phyloP scores from a whole-genome alignment of 2,329 filamentous ascomycete species.

The Beauveria caledonica region DNA sequence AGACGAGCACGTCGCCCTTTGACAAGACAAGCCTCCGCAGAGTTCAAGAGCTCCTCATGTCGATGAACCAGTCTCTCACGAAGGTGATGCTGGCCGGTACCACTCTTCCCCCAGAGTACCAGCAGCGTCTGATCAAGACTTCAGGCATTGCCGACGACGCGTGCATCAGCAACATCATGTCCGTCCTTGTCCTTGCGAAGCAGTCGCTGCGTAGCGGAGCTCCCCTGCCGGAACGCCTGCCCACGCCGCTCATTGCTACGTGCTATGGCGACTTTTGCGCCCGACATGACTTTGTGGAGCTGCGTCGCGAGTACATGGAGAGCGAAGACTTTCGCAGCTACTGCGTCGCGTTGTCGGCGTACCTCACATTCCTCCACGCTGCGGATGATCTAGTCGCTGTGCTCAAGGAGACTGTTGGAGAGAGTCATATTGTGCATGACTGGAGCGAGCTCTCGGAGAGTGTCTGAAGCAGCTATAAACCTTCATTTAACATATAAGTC shows the following conservation, averaged over 20 bases:
- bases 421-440: slow-evolving; percentile 22
- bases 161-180: slow-evolving; percentile 42
- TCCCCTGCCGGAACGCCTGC: slow-evolving; percentile 39
- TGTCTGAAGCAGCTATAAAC: background rate
- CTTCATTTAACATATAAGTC: no score
- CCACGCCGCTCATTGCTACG: slow-evolving; percentile 35
- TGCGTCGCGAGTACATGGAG: slow-evolving; percentile 26
- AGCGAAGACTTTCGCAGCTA: slow-evolving; percentile 37
- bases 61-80: slow-evolving; percentile 26
- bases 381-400: slow-evolving; percentile 37
- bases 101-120: slow-evolving; percentile 31
- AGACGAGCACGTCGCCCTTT: slow-evolving; percentile 24
- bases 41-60: slow-evolving; percentile 22
- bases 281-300: slow-evolving; percentile 16
- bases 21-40: slow-evolving; percentile 22
- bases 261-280: slow-evolving; percentile 21
- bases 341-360: slow-evolving; percentile 37
- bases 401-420: slow-evolving; percentile 35
- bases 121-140: slow-evolving; percentile 28
- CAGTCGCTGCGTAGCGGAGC: slow-evolving; percentile 38
- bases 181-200: slow-evolving; percentile 37
- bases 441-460: slow-evolving; percentile 5
- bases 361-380: slow-evolving; percentile 33
- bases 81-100: slow-evolving; percentile 25
- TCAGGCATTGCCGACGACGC: slow-evolving; percentile 34